Evolutionary conservation across 805 yeast species (phyloP).

Genomic region (Clavispora phyllophila): DNA sequence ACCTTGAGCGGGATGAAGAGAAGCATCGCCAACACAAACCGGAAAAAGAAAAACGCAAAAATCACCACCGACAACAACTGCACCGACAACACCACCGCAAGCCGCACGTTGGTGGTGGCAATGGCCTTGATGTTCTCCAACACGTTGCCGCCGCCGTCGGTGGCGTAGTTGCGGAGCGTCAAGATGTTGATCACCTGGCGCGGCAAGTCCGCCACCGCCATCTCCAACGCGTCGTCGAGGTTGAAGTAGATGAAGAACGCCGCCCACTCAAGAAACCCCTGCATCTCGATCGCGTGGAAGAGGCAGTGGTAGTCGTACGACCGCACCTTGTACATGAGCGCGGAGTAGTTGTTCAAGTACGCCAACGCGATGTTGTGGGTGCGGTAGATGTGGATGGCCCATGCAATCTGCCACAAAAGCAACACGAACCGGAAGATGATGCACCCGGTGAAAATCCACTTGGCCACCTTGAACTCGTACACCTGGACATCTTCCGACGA

Average conservation of each 20-base stretch:
- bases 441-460: constrained; percentile 78
- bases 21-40: constrained; percentile 50
- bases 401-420: constrained; percentile 49
- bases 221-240: constrained; percentile 54
- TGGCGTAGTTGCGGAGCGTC: constrained; percentile 52
- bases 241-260: constrained; percentile 63
- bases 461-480: constrained; percentile 46
- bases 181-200: constrained; percentile 80
- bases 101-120: constrained; percentile 55
- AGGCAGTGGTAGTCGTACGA: constrained; percentile 67
- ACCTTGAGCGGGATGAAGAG: constrained; percentile 48
- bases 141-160: constrained; percentile 43
- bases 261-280: constrained; percentile 58
- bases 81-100: constrained; percentile 68
- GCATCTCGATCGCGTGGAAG: constrained; percentile 61
- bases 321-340: constrained; percentile 49
- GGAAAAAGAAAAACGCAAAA: constrained; percentile 64
- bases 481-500: constrained; percentile 44
- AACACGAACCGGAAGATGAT: constrained; percentile 65
- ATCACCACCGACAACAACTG: constrained; percentile 72
- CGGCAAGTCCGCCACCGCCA: constrained; percentile 78
- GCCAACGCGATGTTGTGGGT: constrained; percentile 64
- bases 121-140: constrained; percentile 46
- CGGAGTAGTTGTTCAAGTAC: constrained; percentile 63
- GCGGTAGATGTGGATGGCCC: constrained; percentile 54